Percentiles rank a stretch among this genome's conserved stretches.
phyloP scores from a whole-genome alignment of 176 grass and related monocot genomes.

The Saccharum spontaneum region DNA sequence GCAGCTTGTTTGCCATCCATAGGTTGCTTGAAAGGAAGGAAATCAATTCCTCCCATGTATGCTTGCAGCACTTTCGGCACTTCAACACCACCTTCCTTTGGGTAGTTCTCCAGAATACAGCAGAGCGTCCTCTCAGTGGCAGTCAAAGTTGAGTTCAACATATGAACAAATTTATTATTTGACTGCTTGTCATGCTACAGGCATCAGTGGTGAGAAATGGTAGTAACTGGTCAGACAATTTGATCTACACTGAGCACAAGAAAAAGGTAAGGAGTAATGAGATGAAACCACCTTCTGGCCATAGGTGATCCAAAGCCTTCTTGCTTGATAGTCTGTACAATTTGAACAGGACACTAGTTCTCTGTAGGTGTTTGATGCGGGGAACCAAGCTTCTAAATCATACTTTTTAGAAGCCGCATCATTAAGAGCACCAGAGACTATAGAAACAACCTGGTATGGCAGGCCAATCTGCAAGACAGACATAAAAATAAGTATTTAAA shows the following conservation, averaged over 20 bases:
- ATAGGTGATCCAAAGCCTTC: no score
- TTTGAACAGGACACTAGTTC: constrained; percentile 93
- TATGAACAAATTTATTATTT: constrained; percentile 70
- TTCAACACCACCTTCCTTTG: constrained; percentile 64
- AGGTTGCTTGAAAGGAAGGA: constrained; percentile 67
- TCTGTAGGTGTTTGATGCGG: constrained; percentile 77
- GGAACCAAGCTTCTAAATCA: constrained; percentile 95
- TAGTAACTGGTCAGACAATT: not conserved
- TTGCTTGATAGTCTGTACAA: constrained; percentile 62
- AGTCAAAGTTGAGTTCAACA: constrained; percentile 83
- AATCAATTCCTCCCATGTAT: constrained; percentile 62
- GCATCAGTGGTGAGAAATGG: not conserved
- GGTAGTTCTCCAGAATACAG: constrained; percentile 78
- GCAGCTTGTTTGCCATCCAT: constrained; percentile 45
- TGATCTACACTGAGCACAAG: not conserved
- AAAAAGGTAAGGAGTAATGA: no score
- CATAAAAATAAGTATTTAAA: not conserved
- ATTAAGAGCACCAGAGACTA: constrained; percentile 89
- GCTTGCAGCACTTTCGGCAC: constrained; percentile 65
- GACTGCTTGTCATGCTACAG: constrained; percentile 62
- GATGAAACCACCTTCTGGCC: no score
- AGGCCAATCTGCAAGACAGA: constrained; percentile 60
- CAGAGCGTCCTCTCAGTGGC: constrained; percentile 87
- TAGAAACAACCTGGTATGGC: constrained; percentile 78
- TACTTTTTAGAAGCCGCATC: constrained; percentile 92